Base-by-base conservation (phyloP, 2,329 filamentous ascomycete genomes). In the Podosphaera fusca region DNA sequence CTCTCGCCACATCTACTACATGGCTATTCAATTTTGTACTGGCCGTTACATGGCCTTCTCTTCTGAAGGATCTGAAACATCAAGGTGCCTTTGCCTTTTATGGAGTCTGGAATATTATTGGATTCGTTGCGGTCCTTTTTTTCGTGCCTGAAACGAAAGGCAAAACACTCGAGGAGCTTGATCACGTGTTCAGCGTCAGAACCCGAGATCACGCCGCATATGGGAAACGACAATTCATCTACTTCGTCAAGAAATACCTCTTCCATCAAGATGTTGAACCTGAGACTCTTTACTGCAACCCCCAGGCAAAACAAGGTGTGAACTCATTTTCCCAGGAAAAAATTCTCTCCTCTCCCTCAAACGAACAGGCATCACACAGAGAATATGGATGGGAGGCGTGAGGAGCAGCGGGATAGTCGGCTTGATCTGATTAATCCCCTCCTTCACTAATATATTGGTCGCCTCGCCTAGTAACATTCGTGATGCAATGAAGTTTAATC, bases 21-120 rank as follows among this genome's bases (percentile, higher is more conserved):
- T 71, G 82, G 56, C 74, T 74, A 62, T 78, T 74, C 73, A 77
- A 77, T 0, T 73, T 76, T 0, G 74, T 84, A 0, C 69, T 85
- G n/a, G 74, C 76, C n/a, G 75, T 85, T 56, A 82, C 64, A 2
- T 64, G 65, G 58, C 64, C 64, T 12, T 59, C 60, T 1, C 60
- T 62, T 10, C 56, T 66, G 1, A 56, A 56, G 31, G 60, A 58
- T 2, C 61, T 65, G 14, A 55, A 57, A 5, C 59, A 62, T 12
- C 50, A 56, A 2, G 76, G 76, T 2, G 72, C 75, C 0, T 79
- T 79, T 60, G 70, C 71, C 1, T 69, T 76, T 50, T 80, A 80
- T 60, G 71, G 76, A 1, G 73, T 70, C 0, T 72, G 80, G 62
- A 80, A 80, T 60, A 59, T 77, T 1, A 61, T 76, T 1, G 77